Conservation (phyloP, 2,329 filamentous ascomycete genomes). For the Cladophialophora exuberans region DNA sequence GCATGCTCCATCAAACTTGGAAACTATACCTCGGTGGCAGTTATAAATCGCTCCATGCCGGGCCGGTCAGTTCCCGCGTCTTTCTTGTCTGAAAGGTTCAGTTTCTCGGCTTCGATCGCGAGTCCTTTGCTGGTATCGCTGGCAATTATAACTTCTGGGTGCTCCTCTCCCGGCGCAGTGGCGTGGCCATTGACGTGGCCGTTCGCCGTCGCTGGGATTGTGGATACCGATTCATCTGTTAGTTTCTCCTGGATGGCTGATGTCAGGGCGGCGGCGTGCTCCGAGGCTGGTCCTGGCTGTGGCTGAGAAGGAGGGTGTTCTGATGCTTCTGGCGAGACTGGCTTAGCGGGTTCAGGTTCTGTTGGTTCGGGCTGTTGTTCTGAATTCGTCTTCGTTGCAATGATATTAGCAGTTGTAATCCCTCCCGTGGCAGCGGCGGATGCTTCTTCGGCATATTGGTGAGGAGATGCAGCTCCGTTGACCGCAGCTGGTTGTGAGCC, state of each 20-base stretch:
- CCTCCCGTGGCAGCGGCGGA: conserved; percentile 8
- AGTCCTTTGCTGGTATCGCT: conserved; percentile 30
- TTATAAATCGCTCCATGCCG: conserved; percentile 31
- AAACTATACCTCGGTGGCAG: conserved; percentile 26
- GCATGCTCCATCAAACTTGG: too few species aligned
- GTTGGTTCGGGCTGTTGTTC: conserved; percentile 8
- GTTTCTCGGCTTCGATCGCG: conserved; percentile 30
- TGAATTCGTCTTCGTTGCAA: conserved; percentile 11
- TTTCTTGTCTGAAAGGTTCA: conserved; percentile 13
- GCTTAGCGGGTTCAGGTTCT: neutral
- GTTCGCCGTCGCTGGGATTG: conserved; percentile 26
- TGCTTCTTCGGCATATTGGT: conserved; percentile 25
- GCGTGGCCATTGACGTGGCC: conserved; percentile 24
- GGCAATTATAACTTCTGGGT: conserved; percentile 27
- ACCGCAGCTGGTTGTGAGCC: neutral
- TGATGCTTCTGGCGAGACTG: neutral
- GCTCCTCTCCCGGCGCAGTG: conserved; percentile 2
- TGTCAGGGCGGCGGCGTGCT: conserved; percentile 23
- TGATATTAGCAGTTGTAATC: conserved; percentile 19
- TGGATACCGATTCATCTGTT: conserved; percentile 24
- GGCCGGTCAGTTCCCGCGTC: conserved; percentile 16
- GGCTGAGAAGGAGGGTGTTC: conserved; percentile 23
- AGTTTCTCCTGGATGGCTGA: conserved; percentile 23
- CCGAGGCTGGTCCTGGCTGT: conserved; percentile 27
- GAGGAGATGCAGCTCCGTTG: conserved; percentile 19